A percentile compares a stretch with the other conserved stretches of the same genome.
phyloP scores from a whole-genome alignment of 768 basidiomycete genomes.

The Hypsizygus marmoreus region DNA sequence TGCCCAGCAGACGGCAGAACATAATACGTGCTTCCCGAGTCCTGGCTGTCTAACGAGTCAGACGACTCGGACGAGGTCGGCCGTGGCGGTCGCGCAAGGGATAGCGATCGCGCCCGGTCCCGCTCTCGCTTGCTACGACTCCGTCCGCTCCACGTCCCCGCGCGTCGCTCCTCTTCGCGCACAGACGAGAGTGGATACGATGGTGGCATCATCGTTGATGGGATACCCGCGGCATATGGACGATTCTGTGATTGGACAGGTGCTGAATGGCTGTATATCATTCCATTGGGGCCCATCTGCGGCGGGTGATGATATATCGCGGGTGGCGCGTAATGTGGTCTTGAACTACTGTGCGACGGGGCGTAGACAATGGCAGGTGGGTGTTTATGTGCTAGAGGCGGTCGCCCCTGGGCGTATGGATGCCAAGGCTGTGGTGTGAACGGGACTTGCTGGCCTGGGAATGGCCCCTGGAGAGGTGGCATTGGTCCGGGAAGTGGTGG shows the following conservation, averaged over 20 bases:
- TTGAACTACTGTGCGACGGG: conserved; percentile 45
- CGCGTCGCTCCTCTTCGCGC: conserved; percentile 35
- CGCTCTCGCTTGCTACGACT: conserved; percentile 23
- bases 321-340: conserved; percentile 59
- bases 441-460: conserved; percentile 13
- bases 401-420: conserved; percentile 28
- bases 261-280: conserved; percentile 72
- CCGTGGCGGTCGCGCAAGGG: conserved; percentile 18
- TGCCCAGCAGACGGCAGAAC: conserved; percentile 71
- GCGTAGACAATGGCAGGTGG: conserved; percentile 64
- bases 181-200: conserved; percentile 35
- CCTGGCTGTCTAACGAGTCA: conserved; percentile 48
- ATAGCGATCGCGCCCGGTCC: conserved; percentile 26
- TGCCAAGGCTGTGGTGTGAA: conserved; percentile 33
- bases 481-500: conserved; percentile 20
- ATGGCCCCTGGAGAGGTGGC: conserved; percentile 21
- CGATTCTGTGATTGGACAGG: conserved; percentile 44
- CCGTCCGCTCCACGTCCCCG: conserved; percentile 16
- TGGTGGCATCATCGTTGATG: conserved; percentile 35
- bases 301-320: conserved; percentile 58
- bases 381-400: conserved; percentile 37
- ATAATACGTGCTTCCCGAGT: conserved; percentile 75
- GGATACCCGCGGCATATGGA: conserved; percentile 33
- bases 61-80: conserved; percentile 31
- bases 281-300: conserved; percentile 55